Evolutionary conservation across 768 basidiomycete genomes (phyloP).

Genomic region (Panellus pusillus): DNA sequence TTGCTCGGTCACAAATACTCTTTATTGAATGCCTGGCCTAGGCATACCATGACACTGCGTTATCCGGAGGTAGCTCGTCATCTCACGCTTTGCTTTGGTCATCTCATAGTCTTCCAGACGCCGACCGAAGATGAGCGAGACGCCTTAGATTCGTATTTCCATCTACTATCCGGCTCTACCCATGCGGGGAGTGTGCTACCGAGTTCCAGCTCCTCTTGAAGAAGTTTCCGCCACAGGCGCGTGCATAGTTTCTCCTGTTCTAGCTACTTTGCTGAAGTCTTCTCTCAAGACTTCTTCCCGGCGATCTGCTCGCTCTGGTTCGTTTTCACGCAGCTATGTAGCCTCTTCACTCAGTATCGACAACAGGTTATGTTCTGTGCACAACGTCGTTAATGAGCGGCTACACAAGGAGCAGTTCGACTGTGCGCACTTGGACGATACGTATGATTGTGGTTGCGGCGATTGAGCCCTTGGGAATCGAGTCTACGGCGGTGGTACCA

Average conservation of each 20-base stretch:
- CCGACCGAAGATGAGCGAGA: conserved; percentile 82
- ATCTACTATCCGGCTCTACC: conserved; percentile 89
- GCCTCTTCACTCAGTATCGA: too few relatives aligned
- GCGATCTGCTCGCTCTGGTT: conserved; percentile 81
- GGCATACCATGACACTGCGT: conserved; percentile 20
- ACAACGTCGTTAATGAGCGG: conserved; percentile 87
- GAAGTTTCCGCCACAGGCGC: conserved; percentile 83
- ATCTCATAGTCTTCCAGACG: conserved; percentile 43
- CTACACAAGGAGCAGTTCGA: conserved; percentile 84
- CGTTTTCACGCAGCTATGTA: conserved; percentile 3
- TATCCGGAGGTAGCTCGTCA: conserved; percentile 5
- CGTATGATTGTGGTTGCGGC: conserved; percentile 96
- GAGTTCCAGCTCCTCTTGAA: conserved; percentile 87
- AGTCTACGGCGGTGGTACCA: conserved; percentile 26
- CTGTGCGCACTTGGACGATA: conserved; percentile 81
- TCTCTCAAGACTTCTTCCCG: conserved; percentile 77
- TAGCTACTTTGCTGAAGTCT: background rate
- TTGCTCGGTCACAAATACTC: background rate
- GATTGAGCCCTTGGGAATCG: conserved; percentile 45
- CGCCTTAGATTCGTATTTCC: conserved; percentile 81
- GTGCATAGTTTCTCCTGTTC: background rate
- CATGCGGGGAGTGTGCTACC: conserved; percentile 92
- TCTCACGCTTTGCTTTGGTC: background rate
- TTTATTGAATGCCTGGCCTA: background rate
- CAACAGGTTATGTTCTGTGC: conserved; percentile 79